phyloP scores from a whole-genome alignment of 2,329 filamentous ascomycete species.

The Teratosphaeriaceae sp. region DNA sequence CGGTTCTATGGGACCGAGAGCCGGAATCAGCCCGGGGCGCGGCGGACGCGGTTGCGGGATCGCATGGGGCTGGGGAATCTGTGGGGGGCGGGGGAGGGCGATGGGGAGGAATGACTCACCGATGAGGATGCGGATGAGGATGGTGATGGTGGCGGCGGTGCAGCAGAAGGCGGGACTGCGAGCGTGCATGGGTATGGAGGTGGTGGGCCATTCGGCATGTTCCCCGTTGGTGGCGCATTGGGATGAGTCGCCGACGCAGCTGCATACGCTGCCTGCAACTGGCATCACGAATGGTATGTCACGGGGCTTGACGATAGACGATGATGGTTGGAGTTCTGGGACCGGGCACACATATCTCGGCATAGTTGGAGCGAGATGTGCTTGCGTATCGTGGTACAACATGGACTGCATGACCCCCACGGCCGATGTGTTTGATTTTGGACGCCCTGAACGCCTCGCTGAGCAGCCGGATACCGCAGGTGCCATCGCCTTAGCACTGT shows the following conservation, averaged over 20 bases:
- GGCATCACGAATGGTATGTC: too few relatives aligned
- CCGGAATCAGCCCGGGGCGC: neutral
- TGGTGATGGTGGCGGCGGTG: slow-evolving; percentile 9
- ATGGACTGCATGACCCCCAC: too few relatives aligned
- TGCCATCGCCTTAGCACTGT: too few relatives aligned
- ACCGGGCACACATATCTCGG: too few relatives aligned
- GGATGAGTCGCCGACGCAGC: too few relatives aligned
- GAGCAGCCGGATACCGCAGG: too few relatives aligned
- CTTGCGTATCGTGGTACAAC: too few relatives aligned
- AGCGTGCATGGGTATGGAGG: slow-evolving; percentile 4
- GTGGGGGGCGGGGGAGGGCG: slow-evolving; percentile 17
- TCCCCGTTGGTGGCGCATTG: slow-evolving; percentile 3
- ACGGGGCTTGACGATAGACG: too few relatives aligned
- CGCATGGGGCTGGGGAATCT: slow-evolving; percentile 21
- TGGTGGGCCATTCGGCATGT: slow-evolving; percentile 3
- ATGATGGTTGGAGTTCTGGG: too few relatives aligned
- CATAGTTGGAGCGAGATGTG: too few relatives aligned
- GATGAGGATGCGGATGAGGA: slow-evolving; percentile 10
- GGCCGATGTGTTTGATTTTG: neutral
- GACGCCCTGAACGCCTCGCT: neutral
- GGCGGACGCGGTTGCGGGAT: slow-evolving; percentile 17
- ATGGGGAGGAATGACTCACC: slow-evolving; percentile 15
- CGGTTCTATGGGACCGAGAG: slow-evolving; percentile 34
- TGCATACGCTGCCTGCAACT: too few relatives aligned
- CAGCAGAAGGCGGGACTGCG: too few relatives aligned